phyloP scores from a whole-genome alignment of 371 early-diverging fungal species.

The Mucor velutinosus region DNA sequence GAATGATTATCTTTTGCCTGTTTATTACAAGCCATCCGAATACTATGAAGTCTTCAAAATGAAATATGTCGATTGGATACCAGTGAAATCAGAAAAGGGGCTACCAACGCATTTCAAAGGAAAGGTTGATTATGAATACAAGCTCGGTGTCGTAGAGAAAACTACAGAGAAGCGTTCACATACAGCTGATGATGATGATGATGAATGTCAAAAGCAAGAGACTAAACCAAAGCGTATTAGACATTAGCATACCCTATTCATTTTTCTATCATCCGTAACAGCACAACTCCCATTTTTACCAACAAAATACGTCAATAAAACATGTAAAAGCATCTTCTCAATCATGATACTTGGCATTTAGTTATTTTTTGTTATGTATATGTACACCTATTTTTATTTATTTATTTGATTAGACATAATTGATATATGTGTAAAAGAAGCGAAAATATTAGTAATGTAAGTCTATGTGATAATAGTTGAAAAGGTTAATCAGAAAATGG shows the following conservation, averaged over 20 bases:
- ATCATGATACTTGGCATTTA: no score
- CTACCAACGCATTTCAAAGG: conserved; percentile 9
- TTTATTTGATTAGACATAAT: conserved; percentile 1
- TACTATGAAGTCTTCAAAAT: conserved; percentile 4
- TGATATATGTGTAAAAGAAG: background rate
- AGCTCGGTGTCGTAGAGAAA: conserved; percentile 12
- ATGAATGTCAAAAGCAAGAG: background rate
- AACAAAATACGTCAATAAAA: no score
- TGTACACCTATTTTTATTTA: background rate
- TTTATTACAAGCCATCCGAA: conserved; percentile 35
- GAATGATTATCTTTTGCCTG: conserved; percentile 17
- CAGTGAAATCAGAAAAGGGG: background rate
- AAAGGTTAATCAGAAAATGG: conserved; percentile 9
- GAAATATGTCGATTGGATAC: conserved; percentile 1
- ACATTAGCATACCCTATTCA: background rate
- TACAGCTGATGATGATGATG: background rate
- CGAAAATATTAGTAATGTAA: background rate
- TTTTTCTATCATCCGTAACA: background rate
- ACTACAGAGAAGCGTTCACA: background rate
- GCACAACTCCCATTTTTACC: no score
- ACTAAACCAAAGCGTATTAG: background rate
- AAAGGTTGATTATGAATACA: conserved; percentile 12
- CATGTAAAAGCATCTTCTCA: no score
- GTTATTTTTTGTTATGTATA: background rate
- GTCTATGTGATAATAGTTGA: background rate